A percentile compares a stretch with the other conserved stretches of the same genome.
Evolutionary conservation across 208 protist species (phyloP).

Genomic region (Strigomonas galati): DNA sequence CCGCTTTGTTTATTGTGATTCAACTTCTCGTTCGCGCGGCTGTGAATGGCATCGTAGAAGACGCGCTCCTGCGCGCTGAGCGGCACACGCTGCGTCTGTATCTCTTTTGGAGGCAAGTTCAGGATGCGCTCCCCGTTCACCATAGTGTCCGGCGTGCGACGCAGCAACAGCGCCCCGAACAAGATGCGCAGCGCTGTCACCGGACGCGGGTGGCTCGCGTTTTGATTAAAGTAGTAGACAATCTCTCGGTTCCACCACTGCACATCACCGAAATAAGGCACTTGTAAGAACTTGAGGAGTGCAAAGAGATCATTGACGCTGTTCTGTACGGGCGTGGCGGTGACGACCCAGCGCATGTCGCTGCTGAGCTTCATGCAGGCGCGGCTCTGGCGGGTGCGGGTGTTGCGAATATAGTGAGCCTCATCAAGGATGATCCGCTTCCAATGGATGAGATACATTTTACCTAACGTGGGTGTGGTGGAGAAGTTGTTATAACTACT

Average conservation of each 20-base stretch:
- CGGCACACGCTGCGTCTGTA: constrained; percentile 25
- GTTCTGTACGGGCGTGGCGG: constrained; percentile 62
- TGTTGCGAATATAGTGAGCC: constrained; percentile 83
- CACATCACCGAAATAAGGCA: constrained; percentile 56
- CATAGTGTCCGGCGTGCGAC: constrained; percentile 47
- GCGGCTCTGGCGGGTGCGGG: constrained; percentile 40
- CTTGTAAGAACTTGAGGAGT: constrained; percentile 58
- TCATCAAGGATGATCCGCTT: constrained; percentile 90
- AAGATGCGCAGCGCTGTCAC: constrained; percentile 50
- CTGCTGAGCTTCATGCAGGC: constrained; percentile 45
- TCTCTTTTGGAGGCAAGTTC: constrained; percentile 36
- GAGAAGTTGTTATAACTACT: not conserved
- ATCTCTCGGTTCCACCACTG: constrained; percentile 73
- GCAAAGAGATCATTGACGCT: constrained; percentile 69
- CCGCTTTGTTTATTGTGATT: constrained; percentile 17
- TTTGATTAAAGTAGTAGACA: constrained; percentile 43
- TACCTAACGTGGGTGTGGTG: constrained; percentile 17
- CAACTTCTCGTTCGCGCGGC: constrained; percentile 44
- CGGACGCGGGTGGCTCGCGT: constrained; percentile 40
- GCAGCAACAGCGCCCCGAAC: constrained; percentile 52
- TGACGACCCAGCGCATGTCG: constrained; percentile 53
- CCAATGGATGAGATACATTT: constrained; percentile 79
- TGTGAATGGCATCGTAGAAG: constrained; percentile 55
- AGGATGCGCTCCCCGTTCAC: constrained; percentile 49
- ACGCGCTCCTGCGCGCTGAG: constrained; percentile 33